Conservation (phyloP, 108 stramenopile genomes). For the Schizochytrium sp. region DNA sequence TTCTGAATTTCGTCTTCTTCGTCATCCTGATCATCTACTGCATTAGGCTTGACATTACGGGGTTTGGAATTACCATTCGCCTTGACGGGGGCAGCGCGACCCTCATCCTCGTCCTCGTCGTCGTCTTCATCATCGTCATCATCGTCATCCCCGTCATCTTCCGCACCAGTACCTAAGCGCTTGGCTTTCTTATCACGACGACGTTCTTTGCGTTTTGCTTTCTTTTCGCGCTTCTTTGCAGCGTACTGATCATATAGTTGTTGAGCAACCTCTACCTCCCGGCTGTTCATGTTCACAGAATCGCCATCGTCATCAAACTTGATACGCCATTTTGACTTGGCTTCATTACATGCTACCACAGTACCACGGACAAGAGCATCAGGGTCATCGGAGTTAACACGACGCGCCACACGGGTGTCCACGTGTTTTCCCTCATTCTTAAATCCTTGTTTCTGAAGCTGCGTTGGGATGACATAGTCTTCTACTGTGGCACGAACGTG, state of each 20-base stretch:
- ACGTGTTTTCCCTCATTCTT: not conserved
- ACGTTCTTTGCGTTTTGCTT: constrained; percentile 10
- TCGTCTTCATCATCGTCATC: constrained; percentile 16
- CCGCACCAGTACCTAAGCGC: not conserved
- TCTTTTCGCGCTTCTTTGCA: constrained; percentile 39
- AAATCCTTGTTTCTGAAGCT: not conserved
- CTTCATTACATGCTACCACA: not conserved
- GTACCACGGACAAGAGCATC: constrained; percentile 36
- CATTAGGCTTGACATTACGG: not conserved
- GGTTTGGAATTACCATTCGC: not conserved
- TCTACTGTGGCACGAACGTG: constrained; percentile 20
- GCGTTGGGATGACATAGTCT: not conserved
- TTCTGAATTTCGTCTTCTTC: not conserved
- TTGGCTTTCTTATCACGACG: constrained; percentile 1
- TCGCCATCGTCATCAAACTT: constrained; percentile 60
- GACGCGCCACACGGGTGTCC: not conserved
- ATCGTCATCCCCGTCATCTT: constrained; percentile 57
- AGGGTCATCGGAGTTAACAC: not conserved
- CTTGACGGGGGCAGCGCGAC: not conserved
- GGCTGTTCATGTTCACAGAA: not conserved
- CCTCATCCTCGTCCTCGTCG: not conserved
- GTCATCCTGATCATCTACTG: not conserved
- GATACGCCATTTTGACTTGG: not conserved
- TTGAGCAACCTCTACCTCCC: not conserved
- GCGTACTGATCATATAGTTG: constrained; percentile 9